Base-by-base conservation (phyloP, 805 yeast genomes). In the Sporopachydermia lactativora region DNA sequence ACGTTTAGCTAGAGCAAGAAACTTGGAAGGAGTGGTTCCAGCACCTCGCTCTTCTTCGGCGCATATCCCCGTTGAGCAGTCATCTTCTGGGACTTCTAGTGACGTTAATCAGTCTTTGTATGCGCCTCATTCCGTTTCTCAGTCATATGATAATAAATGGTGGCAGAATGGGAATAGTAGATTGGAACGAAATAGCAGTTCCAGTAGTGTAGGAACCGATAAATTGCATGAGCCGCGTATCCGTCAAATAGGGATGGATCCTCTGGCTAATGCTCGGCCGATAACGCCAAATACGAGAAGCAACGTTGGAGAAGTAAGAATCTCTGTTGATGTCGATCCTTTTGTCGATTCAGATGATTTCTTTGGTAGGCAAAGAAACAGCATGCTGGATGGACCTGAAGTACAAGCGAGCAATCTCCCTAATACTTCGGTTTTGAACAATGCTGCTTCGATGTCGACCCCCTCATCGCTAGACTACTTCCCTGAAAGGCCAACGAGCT, bases 251-350 rank as follows among this genome's bases (percentile, higher is more conserved):
- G 58, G 58, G 3, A 48, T 53, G 43, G 60, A 54, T 40, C 57
- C 56, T 1, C 40, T 52, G 15, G 48, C 47, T 17, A 42, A 46
- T 5, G 52, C 54, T 3, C 53, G 49, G 40, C 57, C 59, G 15
- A 45, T 52, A 2, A 39, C 51, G 8, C 43, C 49, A 3, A 38
- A 19, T 14, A 48, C 58, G 4, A 50, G 54, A 40, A 39, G 53
- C 14, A 52, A 62, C 19, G 61, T 58, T 19, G 68, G 66, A 16
- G 68, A 62, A 36, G 64, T 60, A 11, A 35, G 31, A 24, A 24
- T 24, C 8, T 24, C 31, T 24, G 31, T 24, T 24, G 31, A 24
- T 24, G 31, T 24, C n/a, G 31, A 24, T n/a, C 31, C 31, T 8
- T 24, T 24, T 24, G 31, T 24, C n/a, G 31, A 24, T 24, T 8